Percentiles rank a stretch among this genome's conserved stretches.
phyloP scores from a whole-genome alignment of 169 alveolate species.

The Perkinsus marinus region DNA sequence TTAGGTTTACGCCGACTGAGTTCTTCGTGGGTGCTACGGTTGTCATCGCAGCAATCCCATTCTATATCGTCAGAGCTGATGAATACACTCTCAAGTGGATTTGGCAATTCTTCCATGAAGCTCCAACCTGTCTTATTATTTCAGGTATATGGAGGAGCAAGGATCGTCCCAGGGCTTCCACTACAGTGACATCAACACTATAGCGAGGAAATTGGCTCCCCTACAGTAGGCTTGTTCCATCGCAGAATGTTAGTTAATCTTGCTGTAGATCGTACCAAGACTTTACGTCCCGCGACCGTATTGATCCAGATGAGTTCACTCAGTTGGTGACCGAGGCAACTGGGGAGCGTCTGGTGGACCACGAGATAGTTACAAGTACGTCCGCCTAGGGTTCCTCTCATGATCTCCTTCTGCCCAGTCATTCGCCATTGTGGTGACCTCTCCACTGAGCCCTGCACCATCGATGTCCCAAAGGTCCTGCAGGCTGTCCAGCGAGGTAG shows the following conservation, averaged over 20 bases:
- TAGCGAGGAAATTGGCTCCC: neutral
- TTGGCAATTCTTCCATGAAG: too few relatives aligned
- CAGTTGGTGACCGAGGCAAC: neutral
- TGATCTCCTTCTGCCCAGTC: neutral
- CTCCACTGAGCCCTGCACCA: neutral
- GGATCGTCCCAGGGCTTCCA: neutral
- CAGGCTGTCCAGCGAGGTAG: neutral
- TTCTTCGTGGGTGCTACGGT: neutral
- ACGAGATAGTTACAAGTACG: neutral
- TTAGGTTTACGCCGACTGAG: neutral
- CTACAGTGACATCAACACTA: neutral
- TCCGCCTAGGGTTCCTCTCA: neutral
- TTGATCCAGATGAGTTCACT: neutral
- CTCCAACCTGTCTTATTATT: too few relatives aligned
- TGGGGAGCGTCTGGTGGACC: neutral
- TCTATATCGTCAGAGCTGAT: neutral
- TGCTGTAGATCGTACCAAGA: neutral
- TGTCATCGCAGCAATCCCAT: neutral
- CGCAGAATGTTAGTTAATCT: neutral
- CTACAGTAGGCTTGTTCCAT: neutral
- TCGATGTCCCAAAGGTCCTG: neutral
- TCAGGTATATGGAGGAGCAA: neutral
- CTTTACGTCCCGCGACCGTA: neutral
- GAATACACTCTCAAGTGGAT: neutral
- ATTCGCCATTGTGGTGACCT: neutral